Evolutionary conservation across 192 early-diverging fungal species (phyloP).

Genomic region (Phycomyces blakesleeanus): DNA sequence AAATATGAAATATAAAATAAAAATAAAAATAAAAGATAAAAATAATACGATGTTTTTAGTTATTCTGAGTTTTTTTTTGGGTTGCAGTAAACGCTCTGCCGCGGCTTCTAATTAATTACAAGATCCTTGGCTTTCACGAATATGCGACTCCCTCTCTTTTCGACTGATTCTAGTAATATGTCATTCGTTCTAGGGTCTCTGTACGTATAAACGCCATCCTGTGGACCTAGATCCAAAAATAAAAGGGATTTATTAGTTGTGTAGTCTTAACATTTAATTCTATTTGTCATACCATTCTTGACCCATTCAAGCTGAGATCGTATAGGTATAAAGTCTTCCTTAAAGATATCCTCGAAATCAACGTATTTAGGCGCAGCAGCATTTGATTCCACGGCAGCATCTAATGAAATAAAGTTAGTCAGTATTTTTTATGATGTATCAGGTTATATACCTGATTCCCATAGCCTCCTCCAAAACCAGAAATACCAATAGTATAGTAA

Average conservation of each 20-base stretch:
- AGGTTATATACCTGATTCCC: too few species aligned
- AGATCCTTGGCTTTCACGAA: constrained; percentile 24
- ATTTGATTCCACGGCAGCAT: constrained; percentile 8
- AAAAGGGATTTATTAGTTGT: too few species aligned
- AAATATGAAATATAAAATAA: background rate
- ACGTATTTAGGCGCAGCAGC: background rate
- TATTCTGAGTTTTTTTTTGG: background rate
- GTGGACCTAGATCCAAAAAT: background rate
- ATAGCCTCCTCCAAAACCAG: too few species aligned
- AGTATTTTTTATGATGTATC: too few species aligned
- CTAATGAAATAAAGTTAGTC: too few species aligned
- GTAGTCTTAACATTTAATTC: constrained; percentile 11
- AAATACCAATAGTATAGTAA: too few species aligned
- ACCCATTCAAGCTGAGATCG: constrained; percentile 15
- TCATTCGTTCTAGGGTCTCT: background rate
- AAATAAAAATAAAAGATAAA: too few species aligned
- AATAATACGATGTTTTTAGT: background rate
- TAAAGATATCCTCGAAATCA: constrained; percentile 16
- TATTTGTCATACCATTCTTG: constrained; percentile 10
- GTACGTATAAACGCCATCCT: constrained; percentile 18
- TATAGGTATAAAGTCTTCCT: background rate
- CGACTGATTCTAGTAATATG: constrained; percentile 16
- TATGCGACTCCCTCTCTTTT: constrained; percentile 12
- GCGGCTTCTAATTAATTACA: background rate
- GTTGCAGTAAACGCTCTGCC: background rate